phyloP scores from a whole-genome alignment of 345 rosid genomes.

The Linum usitatissimum region DNA sequence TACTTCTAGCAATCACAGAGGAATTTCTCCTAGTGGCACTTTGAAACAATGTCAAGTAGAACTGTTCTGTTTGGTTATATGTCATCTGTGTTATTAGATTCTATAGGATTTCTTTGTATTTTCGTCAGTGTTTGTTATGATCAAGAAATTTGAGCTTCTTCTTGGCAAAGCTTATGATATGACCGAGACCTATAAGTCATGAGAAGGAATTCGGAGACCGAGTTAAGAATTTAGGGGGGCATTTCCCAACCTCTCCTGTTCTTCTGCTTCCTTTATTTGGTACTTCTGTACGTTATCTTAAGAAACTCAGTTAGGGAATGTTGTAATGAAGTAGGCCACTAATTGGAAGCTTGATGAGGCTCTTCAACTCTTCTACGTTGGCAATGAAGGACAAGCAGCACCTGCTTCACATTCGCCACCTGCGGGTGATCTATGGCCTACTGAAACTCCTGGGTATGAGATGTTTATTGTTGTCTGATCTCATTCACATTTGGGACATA shows the following conservation, averaged over 20 bases:
- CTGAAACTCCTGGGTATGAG: conserved; percentile 36
- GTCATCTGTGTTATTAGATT: neutral
- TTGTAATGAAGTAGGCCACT: conserved; percentile 52
- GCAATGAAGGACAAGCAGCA: conserved; percentile 42
- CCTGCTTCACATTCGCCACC: conserved; percentile 37
- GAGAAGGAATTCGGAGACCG: neutral
- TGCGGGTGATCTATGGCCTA: conserved; percentile 16
- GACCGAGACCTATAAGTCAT: neutral
- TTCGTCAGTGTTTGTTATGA: neutral
- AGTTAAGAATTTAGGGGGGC: neutral
- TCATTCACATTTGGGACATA: neutral
- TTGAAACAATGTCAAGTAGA: neutral
- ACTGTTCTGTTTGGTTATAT: neutral
- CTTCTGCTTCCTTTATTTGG: neutral
- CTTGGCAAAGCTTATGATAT: neutral
- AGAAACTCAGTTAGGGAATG: conserved; percentile 8
- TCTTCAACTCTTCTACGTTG: conserved; percentile 82
- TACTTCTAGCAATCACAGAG: neutral
- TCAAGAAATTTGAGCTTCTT: neutral
- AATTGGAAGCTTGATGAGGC: conserved; percentile 98
- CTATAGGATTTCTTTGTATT: neutral
- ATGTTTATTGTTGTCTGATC: neutral
- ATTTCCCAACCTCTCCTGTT: neutral
- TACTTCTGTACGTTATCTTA: neutral
- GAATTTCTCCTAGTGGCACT: neutral